A percentile compares a stretch with the other conserved stretches of the same genome.
These are phyloP conservation scores for Ceratobasidium papillatum DNA, from an alignment of 1,284 basidiomycete species.

Conservation along the genomic window DNA sequence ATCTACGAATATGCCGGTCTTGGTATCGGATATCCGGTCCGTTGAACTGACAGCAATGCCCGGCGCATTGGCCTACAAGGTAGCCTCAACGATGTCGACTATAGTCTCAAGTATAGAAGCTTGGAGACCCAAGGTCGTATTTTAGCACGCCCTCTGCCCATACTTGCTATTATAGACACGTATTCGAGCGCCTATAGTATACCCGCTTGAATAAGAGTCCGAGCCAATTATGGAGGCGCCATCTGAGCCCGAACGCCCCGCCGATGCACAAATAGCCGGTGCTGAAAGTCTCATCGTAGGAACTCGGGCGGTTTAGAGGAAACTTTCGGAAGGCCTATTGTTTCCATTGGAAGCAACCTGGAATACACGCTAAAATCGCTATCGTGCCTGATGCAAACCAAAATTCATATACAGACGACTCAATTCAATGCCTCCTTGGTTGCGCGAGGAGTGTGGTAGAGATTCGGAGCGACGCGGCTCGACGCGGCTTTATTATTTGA, in stretches of 20 bases:
- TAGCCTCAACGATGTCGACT: neutral
- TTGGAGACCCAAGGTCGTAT: no score
- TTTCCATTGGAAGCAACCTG: neutral
- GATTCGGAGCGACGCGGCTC: neutral
- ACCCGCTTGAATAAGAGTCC: neutral
- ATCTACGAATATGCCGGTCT: neutral
- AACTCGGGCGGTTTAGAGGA: constrained; percentile 3
- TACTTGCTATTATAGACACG: neutral
- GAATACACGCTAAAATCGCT: neutral
- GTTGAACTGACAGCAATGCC: neutral
- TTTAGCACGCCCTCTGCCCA: neutral
- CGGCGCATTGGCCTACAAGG: neutral
- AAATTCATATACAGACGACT: neutral
- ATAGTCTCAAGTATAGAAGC: no score
- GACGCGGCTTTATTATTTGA: neutral
- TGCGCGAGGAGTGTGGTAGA: neutral
- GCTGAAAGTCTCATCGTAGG: neutral
- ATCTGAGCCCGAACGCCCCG: neutral
- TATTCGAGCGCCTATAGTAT: neutral
- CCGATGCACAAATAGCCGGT: constrained; percentile 14
- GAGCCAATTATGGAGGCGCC: neutral
- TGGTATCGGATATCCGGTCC: constrained; percentile 25
- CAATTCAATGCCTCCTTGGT: neutral
- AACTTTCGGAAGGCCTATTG: neutral
- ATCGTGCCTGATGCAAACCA: no score